Evolutionary conservation across 495 filamentous ascomycete species (phyloP), one percentile per base, ranked within the genome.

Genomic region (Immersiella caudata): DNA sequence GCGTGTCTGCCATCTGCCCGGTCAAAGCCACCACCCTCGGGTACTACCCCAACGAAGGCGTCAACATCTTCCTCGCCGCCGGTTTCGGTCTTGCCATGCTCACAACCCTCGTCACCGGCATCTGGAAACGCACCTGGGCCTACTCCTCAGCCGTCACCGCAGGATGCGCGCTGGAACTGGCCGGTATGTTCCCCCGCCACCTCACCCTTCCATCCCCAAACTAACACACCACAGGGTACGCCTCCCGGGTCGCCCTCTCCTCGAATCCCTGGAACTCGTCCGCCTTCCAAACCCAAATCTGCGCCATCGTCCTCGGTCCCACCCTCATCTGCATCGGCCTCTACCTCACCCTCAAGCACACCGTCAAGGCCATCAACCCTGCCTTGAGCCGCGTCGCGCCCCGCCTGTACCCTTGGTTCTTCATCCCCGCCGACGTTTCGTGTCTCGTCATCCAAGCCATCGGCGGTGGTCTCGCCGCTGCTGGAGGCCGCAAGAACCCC

Each of bases 251-350:
- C 20, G 70, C 85, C 12, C 85, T 91, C 72, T 70, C 85, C 73
- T 20, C 64, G 18, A 91, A 91, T 74, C 86, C 88, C 0, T 91
- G 86, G 86, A 77, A 81, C 60, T 59, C 64, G 0, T 65, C 67
- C 59, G 87, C 84, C 6, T 91, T 91, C 78, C 83, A 90, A 71
- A 80, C 88, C 27, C 89, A 91, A 58, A 90, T 91, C 67, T 85
- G 87, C 75, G 87, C 87, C 71, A 80, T 91, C 68, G 83, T 90
- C 64, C 83, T 91, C 14, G 86, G 85, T 18, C 89, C 89, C 0
- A 89, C 88, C 26, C 85, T 91, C 54, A 76, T 91, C 72, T 85
- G 88, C 51, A 85, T 88, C 21, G 85, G 85, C 57, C 81, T 91
- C 67, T 91, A 91, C 74, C 80, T 91, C 8, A 89, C 87, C 1